Evolutionary conservation across 768 basidiomycete genomes (phyloP), one percentile per base, ranked within the genome.

Genomic region (Boletus coccyginus): DNA sequence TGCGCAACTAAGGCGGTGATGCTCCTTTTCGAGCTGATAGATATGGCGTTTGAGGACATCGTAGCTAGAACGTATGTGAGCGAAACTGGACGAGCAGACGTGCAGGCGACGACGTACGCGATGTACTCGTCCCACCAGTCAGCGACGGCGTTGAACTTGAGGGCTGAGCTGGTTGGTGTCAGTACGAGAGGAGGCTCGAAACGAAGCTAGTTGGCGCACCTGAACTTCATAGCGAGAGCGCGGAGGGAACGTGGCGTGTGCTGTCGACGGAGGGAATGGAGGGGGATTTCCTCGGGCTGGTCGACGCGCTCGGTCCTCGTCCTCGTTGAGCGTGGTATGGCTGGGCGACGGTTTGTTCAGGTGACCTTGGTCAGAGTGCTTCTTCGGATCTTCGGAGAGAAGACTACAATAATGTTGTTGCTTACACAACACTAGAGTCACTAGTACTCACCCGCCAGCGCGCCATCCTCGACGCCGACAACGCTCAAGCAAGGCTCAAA

Each of bases 81-180:
- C 5, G 14, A 7, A 14, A 27, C 17, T 39, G n/a, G 47, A 16
- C 48, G 16, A 42, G 27, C 9, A 46, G 39, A 19, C 36, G 32
- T 7, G n/a, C 13, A 16, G 10, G 3, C n/a, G 38, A 44, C 38
- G 16, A 81, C 89, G 58, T 64, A 93, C 86, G 88, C 83, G 44
- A 95, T 91, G 68, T 95, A 95, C 48, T 93, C 87, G 58, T 92
- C 90, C 87, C 88, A 90, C 92, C 92, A 94, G 49, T 95, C 92
- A 0, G 92, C 78, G 27, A 94, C 88, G 3, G 92, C 90, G 63
- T 95, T 95, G 74, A 94, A 94, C 70, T 92, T 91, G 66, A 94
- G 81, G 10, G 91, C 89, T 33, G 89, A 90, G 64, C 89, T 91
- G 31, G 14, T 33, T 21, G 40, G 43, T 5, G 49, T 58, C 46